Evolutionary conservation across 192 early-diverging fungal species (phyloP), one percentile per base, ranked within the genome.

Genomic region (Spizellomyces sp.): DNA sequence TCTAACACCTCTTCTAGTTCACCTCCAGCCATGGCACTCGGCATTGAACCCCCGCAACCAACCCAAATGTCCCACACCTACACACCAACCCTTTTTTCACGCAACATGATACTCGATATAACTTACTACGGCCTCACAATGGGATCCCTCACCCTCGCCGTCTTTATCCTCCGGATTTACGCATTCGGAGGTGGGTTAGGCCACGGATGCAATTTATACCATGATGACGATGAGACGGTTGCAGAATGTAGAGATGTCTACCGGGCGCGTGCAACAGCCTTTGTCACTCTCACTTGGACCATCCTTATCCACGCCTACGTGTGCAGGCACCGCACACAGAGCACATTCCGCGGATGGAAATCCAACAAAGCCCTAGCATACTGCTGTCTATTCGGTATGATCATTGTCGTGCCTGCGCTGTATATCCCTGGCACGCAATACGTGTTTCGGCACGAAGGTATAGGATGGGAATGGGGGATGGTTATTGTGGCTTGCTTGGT

Each of bases 1-100:
- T 36, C 27, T 36, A 36, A 36, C 27, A 36, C 27, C 0, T 36
- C 1, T 36, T 36, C 27, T 0, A 85, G 87, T 47, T 88, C 92
- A 15, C 93, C 93, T 36, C 85, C 90, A 9, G 91, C 92, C 19
- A 88, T 94, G 87, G 86, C 87, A 55, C 83, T 94, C 22, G 93
- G 93, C 66, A 80, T 90, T 17, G 91, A 93, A 72, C 83, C 80
- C 81, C 69, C 75, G 71, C 1, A 83, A 88, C 36, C 87, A 87
- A 58, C 93, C 92, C 92, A 80, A 80, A 36, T 85, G 88, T 15
- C 93, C 91, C 17, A 86, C 89, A 21, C 70, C 80, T 65, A 65
- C 12, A 66, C 80, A n/a, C 76, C 79, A 9, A 86, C 90, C 12
- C 74, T 94, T 14, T 94, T 91, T 57, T 81, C 89, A 27, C 79